These are phyloP conservation scores for Calonectria pteridis DNA, from an alignment of 2,329 filamentous ascomycete genomes.

Conservation along the genomic window DNA sequence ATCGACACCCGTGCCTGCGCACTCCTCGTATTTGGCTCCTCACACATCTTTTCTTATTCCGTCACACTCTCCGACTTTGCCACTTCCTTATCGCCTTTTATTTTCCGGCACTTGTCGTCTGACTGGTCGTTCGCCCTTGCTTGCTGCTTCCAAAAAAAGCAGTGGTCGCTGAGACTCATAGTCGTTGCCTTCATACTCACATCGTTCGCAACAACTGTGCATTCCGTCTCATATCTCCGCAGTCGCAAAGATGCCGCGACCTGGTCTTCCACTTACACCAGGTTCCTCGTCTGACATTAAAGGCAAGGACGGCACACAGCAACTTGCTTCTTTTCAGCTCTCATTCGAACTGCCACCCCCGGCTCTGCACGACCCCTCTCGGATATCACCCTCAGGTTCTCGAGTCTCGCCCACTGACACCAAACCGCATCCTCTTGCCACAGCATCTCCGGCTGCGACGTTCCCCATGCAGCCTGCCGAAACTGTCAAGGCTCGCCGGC, in stretches of 20 bases:
- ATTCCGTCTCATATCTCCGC: conserved; percentile 9
- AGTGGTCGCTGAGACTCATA: conserved; percentile 7
- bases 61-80: not conserved
- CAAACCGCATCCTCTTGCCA: conserved; percentile 48
- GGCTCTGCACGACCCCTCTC: conserved; percentile 69
- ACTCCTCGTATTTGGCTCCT: not conserved
- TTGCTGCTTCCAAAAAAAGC: not conserved
- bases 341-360: conserved; percentile 84
- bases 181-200: conserved; percentile 7
- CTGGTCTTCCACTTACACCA: conserved; percentile 75
- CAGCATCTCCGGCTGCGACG: conserved; percentile 43
- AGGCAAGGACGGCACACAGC: conserved; percentile 75
- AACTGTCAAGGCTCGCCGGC: conserved; percentile 66
- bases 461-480: conserved; percentile 64
- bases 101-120: not conserved
- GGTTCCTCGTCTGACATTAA: conserved; percentile 84
- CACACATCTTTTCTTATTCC: not conserved
- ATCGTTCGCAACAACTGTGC: not conserved
- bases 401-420: conserved; percentile 44
- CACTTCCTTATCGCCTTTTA: not conserved
- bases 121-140: not conserved
- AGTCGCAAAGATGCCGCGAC: conserved; percentile 48
- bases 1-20: not conserved
- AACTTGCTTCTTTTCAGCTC: conserved; percentile 72
- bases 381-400: conserved; percentile 56